Percentiles rank a stretch among this genome's conserved stretches.
Conservation (phyloP, 768 basidiomycete species). For the Mycena metata region DNA sequence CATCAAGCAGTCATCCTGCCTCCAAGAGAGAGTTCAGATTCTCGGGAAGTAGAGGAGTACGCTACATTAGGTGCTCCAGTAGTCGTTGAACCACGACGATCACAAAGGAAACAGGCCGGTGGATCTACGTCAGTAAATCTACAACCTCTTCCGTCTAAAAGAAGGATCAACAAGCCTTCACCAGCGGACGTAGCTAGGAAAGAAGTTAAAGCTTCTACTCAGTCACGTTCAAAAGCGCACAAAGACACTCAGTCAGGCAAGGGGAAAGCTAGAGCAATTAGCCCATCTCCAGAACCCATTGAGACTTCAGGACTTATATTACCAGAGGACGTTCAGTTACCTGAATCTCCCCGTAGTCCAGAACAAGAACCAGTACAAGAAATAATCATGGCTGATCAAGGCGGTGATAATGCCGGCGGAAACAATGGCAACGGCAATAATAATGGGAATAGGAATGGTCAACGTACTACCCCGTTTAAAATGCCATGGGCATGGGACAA, state of each 20-base stretch:
- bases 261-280: neutral
- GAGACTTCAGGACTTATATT: neutral
- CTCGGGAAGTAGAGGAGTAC: neutral
- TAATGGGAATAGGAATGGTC: too few species aligned
- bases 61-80: neutral
- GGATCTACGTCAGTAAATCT: neutral
- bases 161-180: neutral
- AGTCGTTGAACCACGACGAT: neutral
- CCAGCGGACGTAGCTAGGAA: neutral
- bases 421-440: too few species aligned
- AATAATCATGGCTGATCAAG: neutral
- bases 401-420: neutral
- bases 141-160: neutral
- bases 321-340: neutral
- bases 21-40: neutral
- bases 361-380: neutral
- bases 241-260: neutral
- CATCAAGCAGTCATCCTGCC: neutral
- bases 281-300: neutral
- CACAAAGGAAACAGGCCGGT: neutral
- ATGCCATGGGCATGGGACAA: neutral
- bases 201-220: too few species aligned
- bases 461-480: neutral
- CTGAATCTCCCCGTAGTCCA: neutral
- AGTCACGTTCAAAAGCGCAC: neutral